Evolutionary conservation across 257 asterid genomes (phyloP).

Genomic region (Nicotiana sylvestris): DNA sequence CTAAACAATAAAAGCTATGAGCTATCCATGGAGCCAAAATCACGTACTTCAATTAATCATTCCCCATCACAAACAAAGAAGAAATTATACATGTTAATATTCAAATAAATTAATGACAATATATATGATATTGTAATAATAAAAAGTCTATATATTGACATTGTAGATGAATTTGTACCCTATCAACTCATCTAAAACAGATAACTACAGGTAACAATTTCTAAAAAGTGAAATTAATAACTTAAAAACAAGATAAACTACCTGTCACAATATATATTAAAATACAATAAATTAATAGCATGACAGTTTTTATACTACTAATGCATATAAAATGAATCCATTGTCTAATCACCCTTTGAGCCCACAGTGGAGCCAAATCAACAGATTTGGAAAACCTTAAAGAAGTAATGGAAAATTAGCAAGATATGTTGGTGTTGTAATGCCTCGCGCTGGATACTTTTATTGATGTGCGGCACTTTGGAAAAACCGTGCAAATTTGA

Average conservation of each 20-base stretch:
- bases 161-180: no score
- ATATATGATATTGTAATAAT: background rate
- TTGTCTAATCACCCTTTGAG: background rate
- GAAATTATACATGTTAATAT: background rate
- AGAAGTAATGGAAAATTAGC: background rate
- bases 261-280: no score
- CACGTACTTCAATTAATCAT: conserved; percentile 31
- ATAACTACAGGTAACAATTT: background rate
- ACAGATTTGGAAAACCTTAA: background rate
- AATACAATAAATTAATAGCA: no score
- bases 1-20: conserved; percentile 35
- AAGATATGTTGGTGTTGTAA: background rate
- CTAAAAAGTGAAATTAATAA: no score
- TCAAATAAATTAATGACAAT: background rate
- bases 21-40: conserved; percentile 59
- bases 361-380: background rate
- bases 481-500: no score
- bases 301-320: no score
- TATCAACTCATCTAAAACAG: no score
- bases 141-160: no score
- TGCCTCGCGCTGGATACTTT: no score
- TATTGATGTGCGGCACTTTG: no score
- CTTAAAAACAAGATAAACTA: background rate
- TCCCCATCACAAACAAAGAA: background rate
- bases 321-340: no score